Evolutionary conservation across 345 rosid species (phyloP).

Genomic region (Crucihimalaya himalaica): DNA sequence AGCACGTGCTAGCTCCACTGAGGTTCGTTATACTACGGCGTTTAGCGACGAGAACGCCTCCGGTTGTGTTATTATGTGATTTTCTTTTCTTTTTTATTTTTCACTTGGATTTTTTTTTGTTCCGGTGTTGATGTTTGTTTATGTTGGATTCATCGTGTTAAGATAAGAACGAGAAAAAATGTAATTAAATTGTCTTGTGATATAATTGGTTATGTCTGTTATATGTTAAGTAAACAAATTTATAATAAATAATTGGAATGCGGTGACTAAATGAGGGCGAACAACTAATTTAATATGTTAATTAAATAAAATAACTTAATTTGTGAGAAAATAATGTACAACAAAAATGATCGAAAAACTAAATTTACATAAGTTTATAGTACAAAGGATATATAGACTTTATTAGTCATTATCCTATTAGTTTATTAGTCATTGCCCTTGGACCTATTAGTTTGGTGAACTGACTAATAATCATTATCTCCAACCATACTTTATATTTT

Average conservation of each 20-base stretch:
- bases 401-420: too few species aligned
- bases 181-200: not conserved
- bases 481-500: too few species aligned
- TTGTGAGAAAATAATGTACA: not conserved
- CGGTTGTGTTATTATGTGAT: slow-evolving; percentile 78
- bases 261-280: not conserved
- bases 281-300: not conserved
- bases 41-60: slow-evolving; percentile 85
- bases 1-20: slow-evolving; percentile 97
- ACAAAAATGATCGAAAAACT: not conserved
- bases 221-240: not conserved
- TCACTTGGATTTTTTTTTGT: not conserved
- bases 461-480: too few species aligned
- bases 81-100: not conserved
- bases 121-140: not conserved
- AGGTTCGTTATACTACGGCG: slow-evolving; percentile 93
- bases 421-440: too few species aligned
- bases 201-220: not conserved
- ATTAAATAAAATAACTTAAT: too few species aligned
- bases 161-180: not conserved
- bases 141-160: not conserved
- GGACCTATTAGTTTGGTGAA: slow-evolving; percentile 11
- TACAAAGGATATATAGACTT: too few species aligned
- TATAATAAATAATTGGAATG: not conserved
- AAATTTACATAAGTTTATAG: too few species aligned